Base-by-base conservation (phyloP, 73 alveolate species). In the Paramecium sonneborni region DNA sequence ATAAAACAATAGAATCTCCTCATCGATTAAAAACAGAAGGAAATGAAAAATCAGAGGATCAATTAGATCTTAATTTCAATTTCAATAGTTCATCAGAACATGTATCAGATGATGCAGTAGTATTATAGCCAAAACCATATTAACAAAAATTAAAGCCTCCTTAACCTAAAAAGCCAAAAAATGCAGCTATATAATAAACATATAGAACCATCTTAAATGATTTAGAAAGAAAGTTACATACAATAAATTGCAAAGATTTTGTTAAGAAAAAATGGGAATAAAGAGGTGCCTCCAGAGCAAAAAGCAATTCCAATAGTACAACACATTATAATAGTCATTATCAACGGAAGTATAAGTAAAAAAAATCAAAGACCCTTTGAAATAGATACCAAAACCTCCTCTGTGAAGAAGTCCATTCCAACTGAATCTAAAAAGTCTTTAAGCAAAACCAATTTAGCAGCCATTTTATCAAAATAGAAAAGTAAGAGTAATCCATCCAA, bases 71-170 rank as follows among this genome's bases (percentile, higher is more conserved):
- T 10, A 79, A 79, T 46, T 79, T 79, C 26, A 79, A 79, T 46
- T 79, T 79, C 24, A 79, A 79, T 79, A 79, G 90, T 79, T 79
- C 90, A 24, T 43, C 76, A n/a, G 90, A 79, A n/a, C 74, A 79
- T 39, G 5, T 79, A 79, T 79, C 90, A 41, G 90, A 79, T 5
- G 90, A 79, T 46, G 90, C 43, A 21, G 90, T 44, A 5, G 72
- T 79, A 79, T 62, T 79, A 8, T 34, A 39, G 55, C 69, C 69
- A 41, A 79, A 44, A 46, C 55, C 76, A 5, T 79, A 79, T 39
- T 26, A 79, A 44, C 26, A 79, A 44, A 79, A 79, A 44, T 44
- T 79, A 24, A 79, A 79, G 55, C 90, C 90, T 43, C 90, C 90
- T 26, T n/a, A 44, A 79, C 48, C 44, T 12, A 62, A 62, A 32